Conservation (phyloP, 1,139 yeast species). For the Candida dubliniensis region DNA sequence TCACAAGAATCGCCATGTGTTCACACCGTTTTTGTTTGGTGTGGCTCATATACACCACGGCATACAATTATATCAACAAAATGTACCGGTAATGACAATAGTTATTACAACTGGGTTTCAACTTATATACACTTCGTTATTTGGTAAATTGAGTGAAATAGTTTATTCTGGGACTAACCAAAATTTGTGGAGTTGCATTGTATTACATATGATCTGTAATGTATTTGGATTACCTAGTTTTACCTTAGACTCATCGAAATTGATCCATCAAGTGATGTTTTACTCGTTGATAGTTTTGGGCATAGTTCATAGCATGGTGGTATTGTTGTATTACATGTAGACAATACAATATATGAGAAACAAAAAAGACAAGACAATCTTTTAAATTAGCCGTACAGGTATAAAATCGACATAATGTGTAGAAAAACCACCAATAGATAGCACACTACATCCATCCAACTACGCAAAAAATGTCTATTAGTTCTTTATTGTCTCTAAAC, state of each 20-base stretch:
- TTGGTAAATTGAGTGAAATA: conserved; percentile 74
- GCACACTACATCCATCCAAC: too few relatives aligned
- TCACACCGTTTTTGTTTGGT: conserved; percentile 77
- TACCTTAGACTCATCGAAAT: conserved; percentile 17
- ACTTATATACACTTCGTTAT: conserved; percentile 68
- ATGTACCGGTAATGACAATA: conserved; percentile 28
- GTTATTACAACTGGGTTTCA: conserved; percentile 54
- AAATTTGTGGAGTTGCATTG: conserved; percentile 61
- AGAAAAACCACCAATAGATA: too few relatives aligned
- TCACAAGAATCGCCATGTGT: conserved; percentile 24
- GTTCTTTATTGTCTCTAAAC: too few relatives aligned
- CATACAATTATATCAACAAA: conserved; percentile 45
- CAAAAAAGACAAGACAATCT: neutral
- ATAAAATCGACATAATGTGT: too few relatives aligned
- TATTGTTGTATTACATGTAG: neutral
- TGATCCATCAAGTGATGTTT: conserved; percentile 29
- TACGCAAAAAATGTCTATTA: too few relatives aligned
- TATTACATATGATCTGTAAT: conserved; percentile 76
- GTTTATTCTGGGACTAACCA: conserved; percentile 49
- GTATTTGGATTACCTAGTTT: conserved; percentile 71
- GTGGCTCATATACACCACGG: conserved; percentile 93
- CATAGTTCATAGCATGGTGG: conserved; percentile 3
- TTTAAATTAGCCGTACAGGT: too few relatives aligned
- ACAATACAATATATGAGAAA: neutral
- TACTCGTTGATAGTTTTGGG: conserved; percentile 48